A percentile compares a stretch with the other conserved stretches of the same genome.
Evolutionary conservation across 495 filamentous ascomycete species (phyloP).

Genomic region (Astrothelium subdiscretum): DNA sequence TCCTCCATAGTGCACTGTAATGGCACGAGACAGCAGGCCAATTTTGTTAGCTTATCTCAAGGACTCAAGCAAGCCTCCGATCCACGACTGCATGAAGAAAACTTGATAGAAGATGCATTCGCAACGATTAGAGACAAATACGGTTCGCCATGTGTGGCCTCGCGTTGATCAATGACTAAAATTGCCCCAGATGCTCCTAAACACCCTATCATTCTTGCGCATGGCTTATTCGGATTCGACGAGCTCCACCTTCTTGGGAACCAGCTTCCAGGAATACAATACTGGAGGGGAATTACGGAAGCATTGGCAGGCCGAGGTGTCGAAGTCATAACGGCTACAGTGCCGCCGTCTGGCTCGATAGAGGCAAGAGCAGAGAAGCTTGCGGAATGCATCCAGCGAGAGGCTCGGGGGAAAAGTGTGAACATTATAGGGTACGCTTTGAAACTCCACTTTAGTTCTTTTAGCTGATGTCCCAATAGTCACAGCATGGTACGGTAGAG

Average conservation of each 20-base stretch:
- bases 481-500: conserved; percentile 57
- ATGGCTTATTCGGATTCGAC: conserved; percentile 86
- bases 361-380: conserved; percentile 62
- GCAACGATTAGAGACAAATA: not conserved
- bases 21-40: not conserved
- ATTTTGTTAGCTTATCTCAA: not conserved
- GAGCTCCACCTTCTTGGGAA: conserved; percentile 62
- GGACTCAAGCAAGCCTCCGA: not conserved
- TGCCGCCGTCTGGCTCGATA: conserved; percentile 70
- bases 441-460: not conserved
- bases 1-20: not conserved
- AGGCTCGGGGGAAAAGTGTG: conserved; percentile 59
- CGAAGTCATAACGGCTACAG: conserved; percentile 69
- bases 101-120: not conserved
- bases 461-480: conserved; percentile 24
- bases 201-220: conserved; percentile 70
- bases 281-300: conserved; percentile 86
- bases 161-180: not conserved
- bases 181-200: conserved; percentile 21
- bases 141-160: not conserved
- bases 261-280: conserved; percentile 65
- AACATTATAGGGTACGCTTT: conserved; percentile 77
- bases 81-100: not conserved
- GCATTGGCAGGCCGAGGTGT: conserved; percentile 59
- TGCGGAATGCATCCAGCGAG: conserved; percentile 48